Evolutionary conservation across 192 early-diverging fungal species (phyloP), one percentile per base, ranked within the genome.

Genomic region (Backusella psychrophila): DNA sequence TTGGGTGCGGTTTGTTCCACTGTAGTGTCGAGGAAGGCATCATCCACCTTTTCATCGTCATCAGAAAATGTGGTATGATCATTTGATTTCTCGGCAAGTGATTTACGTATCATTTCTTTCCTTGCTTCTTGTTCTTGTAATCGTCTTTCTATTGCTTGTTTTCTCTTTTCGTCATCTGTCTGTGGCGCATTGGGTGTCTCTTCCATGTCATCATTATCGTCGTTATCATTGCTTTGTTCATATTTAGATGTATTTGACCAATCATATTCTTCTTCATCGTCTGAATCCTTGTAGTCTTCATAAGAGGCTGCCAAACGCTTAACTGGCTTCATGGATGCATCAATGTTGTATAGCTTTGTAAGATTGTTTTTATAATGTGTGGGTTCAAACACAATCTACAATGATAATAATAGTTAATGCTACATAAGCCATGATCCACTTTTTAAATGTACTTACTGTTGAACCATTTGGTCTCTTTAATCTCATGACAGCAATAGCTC

Each of bases 401-500:
- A 34, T n/a, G n/a, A n/a, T 15, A 49, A 6, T 6, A 74, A 34
- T 3, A 17, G 1, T 44, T 17, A 44, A 0, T 19, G 3, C 11
- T 12, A 8, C 2, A 12, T 3, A 3, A 9, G 38, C 0, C 2
- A 39, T 39, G 11, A 0, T 39, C 38, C 38, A 2, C 9, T 0
- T 39, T 12, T 11, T 39, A 12, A 8, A 6, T 36, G 2, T 38
- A 29, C 46, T 70, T 78, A 75, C 82, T 19, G 49, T 68, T 63
- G 85, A 85, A 9, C 90, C 89, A 74, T 89, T 85, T 23, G 80
- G 78, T 75, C 80, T 89, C 31, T 84, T 78, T 29, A 92, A 59
- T n/a, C 86, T 85, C 85, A 93, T 87, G 44, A 92, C 88, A 8
- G 92, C 84, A 53, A 94, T 91, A 9, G 91, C 92, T 26, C 92